Evolutionary conservation across 805 yeast species (phyloP).

Genomic region (Ogataea methanolica): DNA sequence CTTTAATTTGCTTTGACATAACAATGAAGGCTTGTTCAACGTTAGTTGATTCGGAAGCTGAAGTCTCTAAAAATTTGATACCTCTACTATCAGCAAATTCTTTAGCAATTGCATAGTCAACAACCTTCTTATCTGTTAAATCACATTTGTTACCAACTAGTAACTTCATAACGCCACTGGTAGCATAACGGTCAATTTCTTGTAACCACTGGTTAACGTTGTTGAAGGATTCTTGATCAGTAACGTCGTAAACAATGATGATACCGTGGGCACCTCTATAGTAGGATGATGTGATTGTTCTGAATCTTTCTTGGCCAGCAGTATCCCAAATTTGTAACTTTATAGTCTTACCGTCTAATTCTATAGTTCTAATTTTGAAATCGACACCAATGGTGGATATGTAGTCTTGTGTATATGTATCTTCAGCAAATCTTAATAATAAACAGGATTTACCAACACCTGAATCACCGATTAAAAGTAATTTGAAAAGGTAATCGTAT

Average conservation of each 20-base stretch:
- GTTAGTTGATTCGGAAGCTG: slow-evolving; percentile 91
- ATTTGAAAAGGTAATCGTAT: slow-evolving; percentile 96
- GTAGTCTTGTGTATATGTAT: slow-evolving; percentile 94
- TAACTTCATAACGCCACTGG: slow-evolving; percentile 93
- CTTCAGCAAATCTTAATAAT: slow-evolving; percentile 92
- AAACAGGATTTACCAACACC: slow-evolving; percentile 98
- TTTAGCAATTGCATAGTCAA: slow-evolving; percentile 92
- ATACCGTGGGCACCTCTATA: slow-evolving; percentile 99
- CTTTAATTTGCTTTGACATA: slow-evolving; percentile 98
- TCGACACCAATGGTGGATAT: slow-evolving; percentile 98
- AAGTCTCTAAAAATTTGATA: slow-evolving; percentile 93
- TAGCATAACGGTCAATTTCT: slow-evolving; percentile 97
- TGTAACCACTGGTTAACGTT: slow-evolving; percentile 98
- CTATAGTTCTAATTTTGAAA: slow-evolving; percentile 83
- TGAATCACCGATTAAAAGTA: slow-evolving; percentile 93
- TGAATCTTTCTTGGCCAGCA: slow-evolving; percentile 97
- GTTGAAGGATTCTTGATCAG: slow-evolving; percentile 94
- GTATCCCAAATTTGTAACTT: slow-evolving; percentile 99
- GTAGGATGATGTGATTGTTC: slow-evolving; percentile 95
- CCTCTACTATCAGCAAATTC: slow-evolving; percentile 95
- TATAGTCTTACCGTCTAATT: slow-evolving; percentile 94
- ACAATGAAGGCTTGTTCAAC: slow-evolving; percentile 98
- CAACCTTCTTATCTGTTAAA: slow-evolving; percentile 87
- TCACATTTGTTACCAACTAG: slow-evolving; percentile 97
- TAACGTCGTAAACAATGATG: slow-evolving; percentile 95